Evolutionary conservation across 768 basidiomycete species (phyloP), one percentile per base, ranked within the genome.

Genomic region (Naematelia aurantialba): DNA sequence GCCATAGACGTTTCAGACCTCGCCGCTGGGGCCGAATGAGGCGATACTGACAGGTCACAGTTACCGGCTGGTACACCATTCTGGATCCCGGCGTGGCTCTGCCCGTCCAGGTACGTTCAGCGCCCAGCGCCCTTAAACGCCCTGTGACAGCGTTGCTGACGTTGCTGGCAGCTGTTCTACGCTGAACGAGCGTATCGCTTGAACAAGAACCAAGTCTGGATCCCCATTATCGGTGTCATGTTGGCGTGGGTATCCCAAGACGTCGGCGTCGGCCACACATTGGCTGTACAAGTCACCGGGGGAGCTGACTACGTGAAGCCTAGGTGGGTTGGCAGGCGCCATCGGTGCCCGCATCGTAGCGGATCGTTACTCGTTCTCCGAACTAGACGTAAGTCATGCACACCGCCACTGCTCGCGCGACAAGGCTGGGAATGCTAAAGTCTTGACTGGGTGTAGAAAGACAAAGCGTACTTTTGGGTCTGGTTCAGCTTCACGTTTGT

Each of bases 201-300:
- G 21, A 56, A 56, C 27, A 56, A 56, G n/a, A 56, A 56, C 24
- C n/a, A 21, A 11, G 5, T 30, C 8, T 56, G 55, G 46, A 56
- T 56, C 17, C 55, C 45, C 1, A 14, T 47, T 13, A 21, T 34
- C 4, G 27, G 29, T 31, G 17, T 47, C 2, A 30, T 46, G 2
- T 12, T 48, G 25, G 48, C 48, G 54, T 55, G 19, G 21, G 54
- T 46, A 25, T 39, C 34, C 34, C 34, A 39, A 39, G 17, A 17
- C 34, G 8, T 39, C 17, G 8, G 17, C 34, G 8, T 39, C 34
- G 34, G 34, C 8, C 8, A 39, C 34, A 39, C 34, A 39, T n/a
- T n/a, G n/a, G n/a, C n/a, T n/a, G n/a, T n/a, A n/a, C n/a, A n/a
- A n/a, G n/a, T n/a, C n/a, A n/a, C n/a, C n/a, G n/a, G n/a, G n/a